Conservation (phyloP, 106 monocot species). For the Allium sativum region DNA sequence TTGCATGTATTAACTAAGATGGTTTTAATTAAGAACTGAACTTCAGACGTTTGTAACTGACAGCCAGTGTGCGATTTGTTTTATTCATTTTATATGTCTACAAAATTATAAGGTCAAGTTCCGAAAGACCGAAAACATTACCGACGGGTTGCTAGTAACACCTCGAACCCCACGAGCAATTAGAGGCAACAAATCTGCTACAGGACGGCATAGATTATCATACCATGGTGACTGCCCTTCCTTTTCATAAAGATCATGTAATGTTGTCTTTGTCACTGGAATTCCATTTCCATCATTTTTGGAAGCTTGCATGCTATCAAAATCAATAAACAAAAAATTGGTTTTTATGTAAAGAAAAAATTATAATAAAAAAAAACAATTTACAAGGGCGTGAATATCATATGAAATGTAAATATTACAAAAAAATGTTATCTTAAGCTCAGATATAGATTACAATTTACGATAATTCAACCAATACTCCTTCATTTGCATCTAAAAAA, state of each 20-base stretch:
- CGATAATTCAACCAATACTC: too few relatives aligned
- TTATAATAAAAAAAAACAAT: too few relatives aligned
- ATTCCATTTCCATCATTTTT: constrained; percentile 61
- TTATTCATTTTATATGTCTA: too few relatives aligned
- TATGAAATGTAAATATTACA: too few relatives aligned
- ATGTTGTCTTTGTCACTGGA: constrained; percentile 44
- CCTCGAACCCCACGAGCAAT: constrained; percentile 81
- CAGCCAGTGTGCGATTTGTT: too few relatives aligned
- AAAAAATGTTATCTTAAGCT: too few relatives aligned
- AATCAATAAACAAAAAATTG: background rate
- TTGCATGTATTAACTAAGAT: too few relatives aligned
- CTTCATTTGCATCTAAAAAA: too few relatives aligned
- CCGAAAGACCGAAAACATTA: constrained; percentile 14
- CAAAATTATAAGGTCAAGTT: background rate
- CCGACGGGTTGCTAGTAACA: constrained; percentile 96
- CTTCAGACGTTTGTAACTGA: too few relatives aligned
- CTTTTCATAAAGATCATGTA: constrained; percentile 81
- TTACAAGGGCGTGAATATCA: too few relatives aligned
- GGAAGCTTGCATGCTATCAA: constrained; percentile 42
- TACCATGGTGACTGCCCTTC: constrained; percentile 97
- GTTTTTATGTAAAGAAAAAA: background rate
- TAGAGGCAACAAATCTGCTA: constrained; percentile 70
- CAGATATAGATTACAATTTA: too few relatives aligned
- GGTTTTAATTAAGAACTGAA: too few relatives aligned
- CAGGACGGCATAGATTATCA: constrained; percentile 91